A percentile compares a stretch with the other conserved stretches of the same genome.
phyloP scores from a whole-genome alignment of 163 green algal genomes.

The Scenedesmus sp. region DNA sequence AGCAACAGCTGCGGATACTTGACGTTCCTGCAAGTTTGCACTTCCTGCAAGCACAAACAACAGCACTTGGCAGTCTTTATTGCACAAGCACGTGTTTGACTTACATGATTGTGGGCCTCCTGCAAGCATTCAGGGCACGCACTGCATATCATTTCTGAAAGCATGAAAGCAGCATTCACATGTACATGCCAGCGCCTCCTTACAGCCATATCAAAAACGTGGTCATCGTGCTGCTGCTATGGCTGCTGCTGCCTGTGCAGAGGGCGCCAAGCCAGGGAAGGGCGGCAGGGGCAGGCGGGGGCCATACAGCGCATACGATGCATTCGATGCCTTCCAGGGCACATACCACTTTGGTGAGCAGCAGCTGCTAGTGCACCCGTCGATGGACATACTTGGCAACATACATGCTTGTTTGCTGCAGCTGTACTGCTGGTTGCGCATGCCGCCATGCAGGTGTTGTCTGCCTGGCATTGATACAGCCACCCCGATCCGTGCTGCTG shows the following conservation, averaged over 20 bases:
- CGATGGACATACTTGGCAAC: neutral
- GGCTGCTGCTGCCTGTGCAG: neutral
- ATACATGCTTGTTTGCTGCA: neutral
- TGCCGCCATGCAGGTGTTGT: neutral
- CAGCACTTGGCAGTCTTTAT: no score
- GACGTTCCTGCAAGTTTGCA: no score
- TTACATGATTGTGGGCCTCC: no score
- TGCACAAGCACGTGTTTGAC: no score
- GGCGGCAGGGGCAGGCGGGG: neutral
- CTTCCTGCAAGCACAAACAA: neutral
- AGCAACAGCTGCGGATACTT: no score
- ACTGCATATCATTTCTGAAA: no score
- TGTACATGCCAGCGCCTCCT: no score
- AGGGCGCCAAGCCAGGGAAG: neutral
- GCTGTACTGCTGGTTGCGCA: no score
- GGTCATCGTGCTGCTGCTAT: neutral
- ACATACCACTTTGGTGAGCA: constrained; percentile 8
- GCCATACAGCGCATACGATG: neutral
- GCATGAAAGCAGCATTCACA: no score
- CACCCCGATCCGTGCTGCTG: neutral
- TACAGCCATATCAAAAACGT: neutral
- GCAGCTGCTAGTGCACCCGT: neutral
- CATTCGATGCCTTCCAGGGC: neutral
- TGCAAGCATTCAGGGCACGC: no score
- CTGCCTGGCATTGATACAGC: neutral